A percentile compares a stretch with the other conserved stretches of the same genome.
phyloP scores from a whole-genome alignment of 2,329 filamentous ascomycete species.

The Epichloe festucae region DNA sequence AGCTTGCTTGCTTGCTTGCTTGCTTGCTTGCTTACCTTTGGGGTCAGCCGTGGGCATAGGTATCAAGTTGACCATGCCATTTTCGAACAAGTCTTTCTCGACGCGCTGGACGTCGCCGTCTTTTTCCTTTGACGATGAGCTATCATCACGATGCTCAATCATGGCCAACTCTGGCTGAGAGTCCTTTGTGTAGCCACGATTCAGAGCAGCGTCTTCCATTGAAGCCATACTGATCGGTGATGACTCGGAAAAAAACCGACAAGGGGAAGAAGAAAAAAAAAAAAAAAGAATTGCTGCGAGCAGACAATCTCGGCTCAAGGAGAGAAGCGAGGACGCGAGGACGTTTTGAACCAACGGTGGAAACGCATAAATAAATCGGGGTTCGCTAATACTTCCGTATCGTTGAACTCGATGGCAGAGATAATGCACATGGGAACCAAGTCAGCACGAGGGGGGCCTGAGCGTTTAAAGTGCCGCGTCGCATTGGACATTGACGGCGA shows the following conservation, averaged over 20 bases:
- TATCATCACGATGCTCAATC: not conserved
- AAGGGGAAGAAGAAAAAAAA: fast-evolving
- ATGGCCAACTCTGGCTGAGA: not conserved
- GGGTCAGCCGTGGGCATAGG: constrained; percentile 2
- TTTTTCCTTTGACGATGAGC: not conserved
- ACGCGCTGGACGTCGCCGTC: not conserved
- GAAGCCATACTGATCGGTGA: not conserved
- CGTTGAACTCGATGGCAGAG: not conserved
- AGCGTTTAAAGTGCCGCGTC: not conserved
- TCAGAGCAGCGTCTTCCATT: not conserved
- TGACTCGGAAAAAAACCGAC: not conserved
- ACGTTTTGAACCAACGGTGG: no score
- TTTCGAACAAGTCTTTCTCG: not conserved
- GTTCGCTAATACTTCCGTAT: no score
- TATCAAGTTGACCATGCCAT: constrained; percentile 1
- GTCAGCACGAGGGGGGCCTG: not conserved
- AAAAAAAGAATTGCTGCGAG: no score
- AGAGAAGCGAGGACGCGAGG: no score
- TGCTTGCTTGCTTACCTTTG: not conserved
- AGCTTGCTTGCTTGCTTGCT: not conserved
- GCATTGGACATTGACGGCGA: not conserved
- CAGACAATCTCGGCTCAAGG: no score
- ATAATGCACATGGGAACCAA: not conserved
- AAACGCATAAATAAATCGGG: no score
- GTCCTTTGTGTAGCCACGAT: not conserved